Conservation (phyloP, 495 filamentous ascomycete genomes). For the Hypoxylon trugodes region DNA sequence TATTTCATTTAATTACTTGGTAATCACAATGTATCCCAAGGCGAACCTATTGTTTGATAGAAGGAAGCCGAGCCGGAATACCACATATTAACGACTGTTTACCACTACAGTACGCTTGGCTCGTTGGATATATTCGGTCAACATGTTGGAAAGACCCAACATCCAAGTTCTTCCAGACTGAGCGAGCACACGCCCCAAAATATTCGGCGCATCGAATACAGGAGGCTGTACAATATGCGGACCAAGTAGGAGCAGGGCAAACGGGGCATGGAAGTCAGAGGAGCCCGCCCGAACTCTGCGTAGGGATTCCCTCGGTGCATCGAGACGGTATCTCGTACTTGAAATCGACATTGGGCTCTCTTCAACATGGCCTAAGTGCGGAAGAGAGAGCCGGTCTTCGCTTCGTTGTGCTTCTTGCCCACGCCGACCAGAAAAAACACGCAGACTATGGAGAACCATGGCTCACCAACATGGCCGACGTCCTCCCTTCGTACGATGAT, state of each 20-base stretch:
- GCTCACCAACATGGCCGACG: conserved; percentile 57
- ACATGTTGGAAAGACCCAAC: conserved; percentile 41
- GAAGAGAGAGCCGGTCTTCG: conserved; percentile 56
- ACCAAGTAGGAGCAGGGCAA: conserved; percentile 2
- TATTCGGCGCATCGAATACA: conserved; percentile 39
- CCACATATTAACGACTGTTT: too few species aligned
- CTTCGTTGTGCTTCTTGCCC: conserved; percentile 63
- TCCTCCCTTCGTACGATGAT: conserved; percentile 56
- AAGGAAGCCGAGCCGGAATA: too few species aligned
- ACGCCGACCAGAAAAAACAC: conserved; percentile 57
- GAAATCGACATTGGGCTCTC: conserved; percentile 57
- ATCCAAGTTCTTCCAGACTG: conserved; percentile 39
- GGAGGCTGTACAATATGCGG: conserved; percentile 33
- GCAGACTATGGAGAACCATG: conserved; percentile 58
- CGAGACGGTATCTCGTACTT: conserved; percentile 53
- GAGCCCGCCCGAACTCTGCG: conserved; percentile 35
- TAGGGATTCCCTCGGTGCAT: conserved; percentile 46
- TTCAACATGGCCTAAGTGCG: conserved; percentile 57
- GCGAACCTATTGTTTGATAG: not conserved
- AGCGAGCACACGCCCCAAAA: conserved; percentile 24
- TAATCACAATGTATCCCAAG: not conserved
- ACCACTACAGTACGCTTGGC: conserved; percentile 17
- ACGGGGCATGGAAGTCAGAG: not conserved
- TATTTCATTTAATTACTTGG: not conserved
- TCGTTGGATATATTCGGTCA: conserved; percentile 32